These are phyloP conservation scores for Trichoderma sp. DNA, from an alignment of 2,329 filamentous ascomycete genomes.

Conservation along the genomic window DNA sequence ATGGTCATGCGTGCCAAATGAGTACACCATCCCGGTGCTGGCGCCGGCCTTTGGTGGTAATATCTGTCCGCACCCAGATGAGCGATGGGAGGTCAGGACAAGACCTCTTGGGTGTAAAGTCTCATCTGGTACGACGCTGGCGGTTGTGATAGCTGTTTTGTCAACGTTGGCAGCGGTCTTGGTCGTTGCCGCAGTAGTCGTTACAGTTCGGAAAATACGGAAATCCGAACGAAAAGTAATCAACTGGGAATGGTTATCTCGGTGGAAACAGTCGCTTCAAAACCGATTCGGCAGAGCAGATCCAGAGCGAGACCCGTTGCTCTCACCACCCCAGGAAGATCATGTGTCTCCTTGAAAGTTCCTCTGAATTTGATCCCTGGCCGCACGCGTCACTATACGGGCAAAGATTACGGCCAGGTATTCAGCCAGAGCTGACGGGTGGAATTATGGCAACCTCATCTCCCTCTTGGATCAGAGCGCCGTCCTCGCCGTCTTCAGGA, in stretches of 20 bases:
- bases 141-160: conserved; percentile 31
- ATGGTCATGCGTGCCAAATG: conserved; percentile 56
- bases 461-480: conserved; percentile 62
- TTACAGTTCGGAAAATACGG: conserved; percentile 26
- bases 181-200: conserved; percentile 25
- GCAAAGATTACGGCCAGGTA: neutral
- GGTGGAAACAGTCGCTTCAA: conserved; percentile 23
- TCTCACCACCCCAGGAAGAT: conserved; percentile 23
- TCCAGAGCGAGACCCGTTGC: conserved; percentile 36
- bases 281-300: conserved; percentile 20
- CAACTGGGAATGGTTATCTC: conserved; percentile 25
- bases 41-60: conserved; percentile 52
- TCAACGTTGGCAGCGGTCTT: conserved; percentile 33
- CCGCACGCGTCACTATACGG: neutral
- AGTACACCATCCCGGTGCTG: conserved; percentile 46
- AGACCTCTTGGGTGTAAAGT: conserved; percentile 39
- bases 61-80: conserved; percentile 54
- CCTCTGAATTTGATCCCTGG: neutral
- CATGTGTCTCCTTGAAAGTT: neutral
- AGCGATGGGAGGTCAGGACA: conserved; percentile 42
- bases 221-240: conserved; percentile 27
- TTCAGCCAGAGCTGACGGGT: conserved; percentile 80
- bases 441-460: conserved; percentile 89
- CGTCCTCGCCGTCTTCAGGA: conserved; percentile 41
- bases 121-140: conserved; percentile 39